Conservation (phyloP, 495 filamentous ascomycete species). For the Aspergillus nidulans region DNA sequence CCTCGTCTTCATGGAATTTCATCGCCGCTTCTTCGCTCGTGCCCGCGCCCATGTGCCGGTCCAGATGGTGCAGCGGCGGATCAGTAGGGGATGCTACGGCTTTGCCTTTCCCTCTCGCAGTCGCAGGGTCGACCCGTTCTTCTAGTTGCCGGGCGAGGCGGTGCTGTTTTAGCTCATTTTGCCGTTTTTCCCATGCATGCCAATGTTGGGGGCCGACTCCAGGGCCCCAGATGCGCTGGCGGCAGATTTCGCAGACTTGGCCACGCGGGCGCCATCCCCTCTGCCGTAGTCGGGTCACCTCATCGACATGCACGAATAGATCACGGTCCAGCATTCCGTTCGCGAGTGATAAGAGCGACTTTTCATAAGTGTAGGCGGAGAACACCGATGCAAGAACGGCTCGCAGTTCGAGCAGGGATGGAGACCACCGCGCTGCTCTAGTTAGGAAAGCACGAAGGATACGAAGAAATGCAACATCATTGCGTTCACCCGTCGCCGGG, state of each 20-base stretch:
- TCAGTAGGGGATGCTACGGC: slow-evolving; percentile 24
- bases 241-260: slow-evolving; percentile 83
- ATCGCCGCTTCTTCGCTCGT: slow-evolving; percentile 10
- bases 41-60: slow-evolving; percentile 15
- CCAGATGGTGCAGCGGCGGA: slow-evolving; percentile 15
- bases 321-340: slow-evolving; percentile 85
- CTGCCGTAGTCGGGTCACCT: slow-evolving; percentile 70
- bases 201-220: slow-evolving; percentile 75
- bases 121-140: slow-evolving; percentile 25
- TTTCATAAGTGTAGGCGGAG: slow-evolving; percentile 90
- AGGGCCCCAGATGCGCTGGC: slow-evolving; percentile 81
- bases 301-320: slow-evolving; percentile 77
- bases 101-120: slow-evolving; percentile 40
- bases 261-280: slow-evolving; percentile 84
- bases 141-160: slow-evolving; percentile 28
- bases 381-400: slow-evolving; percentile 84
- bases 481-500: slow-evolving; percentile 34
- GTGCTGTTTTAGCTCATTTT: slow-evolving; percentile 41
- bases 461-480: slow-evolving; percentile 76
- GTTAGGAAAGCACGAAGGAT: slow-evolving; percentile 89
- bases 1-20: slow-evolving; percentile 17
- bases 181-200: slow-evolving; percentile 70
- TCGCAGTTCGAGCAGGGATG: slow-evolving; percentile 81
- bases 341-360: slow-evolving; percentile 77
- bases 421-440: slow-evolving; percentile 72